Base-by-base conservation (phyloP, 371 early-diverging fungal genomes). In the Mortierella sp. region DNA sequence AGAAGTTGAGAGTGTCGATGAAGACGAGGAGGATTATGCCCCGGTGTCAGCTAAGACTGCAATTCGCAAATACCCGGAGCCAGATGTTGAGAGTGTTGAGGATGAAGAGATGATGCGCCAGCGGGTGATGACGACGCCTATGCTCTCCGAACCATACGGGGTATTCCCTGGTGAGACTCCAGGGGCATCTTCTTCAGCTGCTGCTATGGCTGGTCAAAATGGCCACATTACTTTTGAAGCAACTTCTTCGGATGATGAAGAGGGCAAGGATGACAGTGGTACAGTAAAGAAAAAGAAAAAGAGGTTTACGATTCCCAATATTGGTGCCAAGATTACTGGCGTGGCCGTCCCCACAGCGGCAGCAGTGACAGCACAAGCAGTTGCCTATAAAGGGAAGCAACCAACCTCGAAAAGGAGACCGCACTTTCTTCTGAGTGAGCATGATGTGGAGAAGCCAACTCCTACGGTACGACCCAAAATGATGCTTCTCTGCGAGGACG, bases 401-500 rank as follows among this genome's bases (percentile, higher is more conserved):
- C 71, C 71, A 0, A 26, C 26, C 37, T 11, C 26, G n/a, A 55
- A 21, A 1, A 44, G 59, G 48, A 66, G 57, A 16, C 74, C 55
- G 3, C 19, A 44, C 6, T 53, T 64, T 26, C 28, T 14, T 28
- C 28, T 71, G 18, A 61, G 14, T 5, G 70, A 70, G 57, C 14
- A 57, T 16, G 73, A 72, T 53, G 47, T 66, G 16, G 29, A 62
- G 28, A 48, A 72, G 21, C 73, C 60, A 3, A 30, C 14, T 6
- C 48, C 55, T 4, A 30, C 28, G 19, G n/a, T 19, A 1, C 57
- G 63, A 23, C 46, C 55, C 14, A 52, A 64, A 23, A 16, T 16
- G 5, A 29, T 74, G 60, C 37, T 55, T 4, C 14, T 74, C 45
- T 65, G 45, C 0, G 74, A 74, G 62, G 69, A 69, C 6, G 74